Evolutionary conservation across 2,329 filamentous ascomycete genomes (phyloP).

Genomic region (Phyllosticta ampelicida): DNA sequence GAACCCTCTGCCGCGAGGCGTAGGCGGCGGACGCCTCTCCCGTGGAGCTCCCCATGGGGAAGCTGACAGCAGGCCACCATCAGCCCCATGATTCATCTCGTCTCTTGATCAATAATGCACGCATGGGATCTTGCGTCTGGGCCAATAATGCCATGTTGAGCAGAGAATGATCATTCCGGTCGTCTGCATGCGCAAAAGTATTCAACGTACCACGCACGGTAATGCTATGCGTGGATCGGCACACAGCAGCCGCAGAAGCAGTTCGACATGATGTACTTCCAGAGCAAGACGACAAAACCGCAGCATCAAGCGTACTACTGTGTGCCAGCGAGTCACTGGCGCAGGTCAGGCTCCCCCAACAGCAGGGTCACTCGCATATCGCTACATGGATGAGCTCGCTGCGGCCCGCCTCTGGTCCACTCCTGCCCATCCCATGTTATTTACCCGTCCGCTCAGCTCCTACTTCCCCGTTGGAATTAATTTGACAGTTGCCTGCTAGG

Average conservation of each 20-base stretch:
- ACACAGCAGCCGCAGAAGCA: not conserved
- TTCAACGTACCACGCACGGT: not conserved
- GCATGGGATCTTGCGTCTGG: not conserved
- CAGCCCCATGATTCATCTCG: not conserved
- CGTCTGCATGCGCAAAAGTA: not conserved
- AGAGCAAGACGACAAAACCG: not conserved
- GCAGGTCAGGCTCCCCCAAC: slow-evolving; percentile 1
- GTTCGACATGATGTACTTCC: not conserved
- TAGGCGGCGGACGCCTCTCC: not conserved
- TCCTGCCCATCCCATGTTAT: not conserved
- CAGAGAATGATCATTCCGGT: not conserved
- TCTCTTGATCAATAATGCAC: not conserved
- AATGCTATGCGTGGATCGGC: not conserved
- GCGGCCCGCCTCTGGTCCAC: not conserved
- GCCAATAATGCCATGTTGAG: not conserved
- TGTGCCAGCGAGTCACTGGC: slow-evolving; percentile 1
- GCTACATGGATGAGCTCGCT: not conserved
- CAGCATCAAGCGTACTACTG: not conserved
- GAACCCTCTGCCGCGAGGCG: not conserved
- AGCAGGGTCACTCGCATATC: not conserved
- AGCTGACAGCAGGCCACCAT: not conserved
- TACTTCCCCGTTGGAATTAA: not conserved
- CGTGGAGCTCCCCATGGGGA: not conserved
- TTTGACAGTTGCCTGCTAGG: not conserved
- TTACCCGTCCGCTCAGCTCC: not conserved